Evolutionary conservation across 768 basidiomycete species (phyloP).

Genomic region (Coprinopsis sp.): DNA sequence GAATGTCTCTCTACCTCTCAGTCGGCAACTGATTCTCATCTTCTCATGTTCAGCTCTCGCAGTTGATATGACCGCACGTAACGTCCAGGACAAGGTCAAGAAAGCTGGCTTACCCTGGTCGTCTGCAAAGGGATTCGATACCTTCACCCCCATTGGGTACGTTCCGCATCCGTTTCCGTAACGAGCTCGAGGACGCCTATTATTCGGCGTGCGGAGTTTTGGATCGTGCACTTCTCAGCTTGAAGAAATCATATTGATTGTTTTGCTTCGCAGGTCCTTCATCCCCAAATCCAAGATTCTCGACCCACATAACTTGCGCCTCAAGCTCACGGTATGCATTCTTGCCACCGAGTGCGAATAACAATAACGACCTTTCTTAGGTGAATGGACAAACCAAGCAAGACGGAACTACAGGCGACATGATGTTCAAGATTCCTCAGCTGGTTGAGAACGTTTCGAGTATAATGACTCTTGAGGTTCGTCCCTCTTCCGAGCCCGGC

Average conservation of each 20-base stretch:
- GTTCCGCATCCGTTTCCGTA: conserved; percentile 14
- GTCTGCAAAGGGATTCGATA: conserved; percentile 96
- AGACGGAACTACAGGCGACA: conserved; percentile 77
- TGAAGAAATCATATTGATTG: background rate
- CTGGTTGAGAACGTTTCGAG: conserved; percentile 89
- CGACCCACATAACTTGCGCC: conserved; percentile 71
- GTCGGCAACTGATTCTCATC: background rate
- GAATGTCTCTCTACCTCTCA: background rate
- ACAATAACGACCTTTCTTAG: conserved; percentile 31
- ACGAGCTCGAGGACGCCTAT: background rate
- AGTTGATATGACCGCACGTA: conserved; percentile 95
- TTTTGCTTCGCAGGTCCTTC: conserved; percentile 49
- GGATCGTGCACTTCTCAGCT: background rate
- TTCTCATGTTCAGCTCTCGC: conserved; percentile 62
- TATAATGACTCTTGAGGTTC: conserved; percentile 94
- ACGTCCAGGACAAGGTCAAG: conserved; percentile 91
- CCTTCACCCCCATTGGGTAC: conserved; percentile 89
- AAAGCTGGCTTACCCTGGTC: conserved; percentile 95
- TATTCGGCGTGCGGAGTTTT: background rate
- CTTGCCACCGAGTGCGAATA: background rate
- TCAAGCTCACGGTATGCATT: conserved; percentile 63
- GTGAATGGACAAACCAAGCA: conserved; percentile 84
- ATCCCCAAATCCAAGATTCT: conserved; percentile 66
- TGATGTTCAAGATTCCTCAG: conserved; percentile 88
- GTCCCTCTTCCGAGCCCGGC: no score